These are phyloP conservation scores for Saturnispora bothae DNA, from an alignment of 805 yeast genomes.

Conservation along the genomic window DNA sequence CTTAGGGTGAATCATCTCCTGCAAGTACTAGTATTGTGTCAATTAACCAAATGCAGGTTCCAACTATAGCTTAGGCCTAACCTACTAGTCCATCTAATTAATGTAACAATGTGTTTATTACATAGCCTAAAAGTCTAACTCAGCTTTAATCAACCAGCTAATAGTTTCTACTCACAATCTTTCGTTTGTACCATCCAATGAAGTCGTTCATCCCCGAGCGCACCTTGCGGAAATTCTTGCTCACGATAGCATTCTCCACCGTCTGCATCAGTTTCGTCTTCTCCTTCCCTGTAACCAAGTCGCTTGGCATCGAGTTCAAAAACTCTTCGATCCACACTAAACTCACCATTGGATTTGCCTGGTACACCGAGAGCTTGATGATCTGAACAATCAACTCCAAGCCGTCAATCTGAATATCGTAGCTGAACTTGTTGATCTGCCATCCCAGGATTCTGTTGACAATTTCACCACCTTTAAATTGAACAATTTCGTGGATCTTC, in stretches of 20 bases:
- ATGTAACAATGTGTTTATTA: too few relatives aligned
- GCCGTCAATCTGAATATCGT: slow-evolving; percentile 62
- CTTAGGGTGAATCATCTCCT: too few relatives aligned
- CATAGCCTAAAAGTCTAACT: too few relatives aligned
- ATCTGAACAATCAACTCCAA: slow-evolving; percentile 62
- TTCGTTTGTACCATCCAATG: slow-evolving; percentile 71
- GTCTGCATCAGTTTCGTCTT: slow-evolving; percentile 48
- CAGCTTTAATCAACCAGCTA: too few relatives aligned
- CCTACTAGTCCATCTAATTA: too few relatives aligned
- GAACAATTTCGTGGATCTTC: slow-evolving; percentile 28
- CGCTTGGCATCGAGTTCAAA: slow-evolving; percentile 45
- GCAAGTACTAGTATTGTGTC: too few relatives aligned
- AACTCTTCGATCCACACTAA: slow-evolving; percentile 54
- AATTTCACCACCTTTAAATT: slow-evolving; percentile 46
- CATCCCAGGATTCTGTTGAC: slow-evolving; percentile 54
- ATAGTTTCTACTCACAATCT: too few relatives aligned
- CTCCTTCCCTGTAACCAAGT: slow-evolving; percentile 59
- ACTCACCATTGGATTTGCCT: slow-evolving; percentile 30
- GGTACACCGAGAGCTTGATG: slow-evolving; percentile 42
- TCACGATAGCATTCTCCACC: slow-evolving; percentile 48
- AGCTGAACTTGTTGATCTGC: slow-evolving; percentile 58
- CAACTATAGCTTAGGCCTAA: too few relatives aligned
- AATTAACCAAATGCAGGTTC: too few relatives aligned
- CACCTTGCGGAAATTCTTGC: slow-evolving; percentile 63
- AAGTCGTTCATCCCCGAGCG: slow-evolving; percentile 67